phyloP scores from a whole-genome alignment of 2,329 filamentous ascomycete genomes.

The Cryphonectria carpinicola region DNA sequence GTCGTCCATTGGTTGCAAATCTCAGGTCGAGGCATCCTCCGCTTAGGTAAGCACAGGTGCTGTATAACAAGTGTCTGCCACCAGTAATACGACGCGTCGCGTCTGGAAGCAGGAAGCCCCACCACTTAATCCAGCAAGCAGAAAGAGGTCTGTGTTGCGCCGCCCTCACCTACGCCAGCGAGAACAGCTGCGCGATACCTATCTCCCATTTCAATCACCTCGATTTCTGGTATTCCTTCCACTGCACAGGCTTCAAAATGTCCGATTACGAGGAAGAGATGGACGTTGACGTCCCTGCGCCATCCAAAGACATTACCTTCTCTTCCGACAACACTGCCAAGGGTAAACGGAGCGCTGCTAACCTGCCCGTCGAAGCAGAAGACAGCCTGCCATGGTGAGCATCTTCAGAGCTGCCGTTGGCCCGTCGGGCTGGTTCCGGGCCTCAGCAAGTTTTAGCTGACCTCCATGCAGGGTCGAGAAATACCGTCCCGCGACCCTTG shows the following conservation, averaged over 20 bases:
- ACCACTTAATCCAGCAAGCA: conserved; percentile 17
- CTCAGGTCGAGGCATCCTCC: not conserved
- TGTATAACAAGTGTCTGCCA: not conserved
- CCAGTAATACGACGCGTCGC: conserved; percentile 19
- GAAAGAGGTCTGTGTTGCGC: not conserved
- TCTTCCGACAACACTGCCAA: conserved; percentile 75
- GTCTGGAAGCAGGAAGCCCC: conserved; percentile 4
- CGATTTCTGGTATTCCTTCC: too few relatives aligned
- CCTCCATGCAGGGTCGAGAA: conserved; percentile 79
- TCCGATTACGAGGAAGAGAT: conserved; percentile 65
- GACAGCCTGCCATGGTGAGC: conserved; percentile 87
- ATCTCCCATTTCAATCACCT: not conserved
- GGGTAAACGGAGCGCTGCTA: conserved; percentile 89
- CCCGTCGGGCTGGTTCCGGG: not conserved
- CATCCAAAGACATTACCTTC: conserved; percentile 63
- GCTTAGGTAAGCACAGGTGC: not conserved
- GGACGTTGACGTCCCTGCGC: conserved; percentile 58
- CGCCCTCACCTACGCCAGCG: not conserved
- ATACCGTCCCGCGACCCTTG: conserved; percentile 85
- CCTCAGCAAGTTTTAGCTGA: conserved; percentile 24
- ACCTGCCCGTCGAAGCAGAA: conserved; percentile 90
- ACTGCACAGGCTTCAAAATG: conserved; percentile 45
- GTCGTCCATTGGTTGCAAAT: not conserved
- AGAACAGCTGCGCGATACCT: not conserved
- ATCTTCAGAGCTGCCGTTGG: conserved; percentile 26